Percentiles rank a stretch among this genome's conserved stretches.
These are phyloP conservation scores for Cyclotella baltica DNA, from an alignment of 108 stramenopile species.

Conservation along the genomic window DNA sequence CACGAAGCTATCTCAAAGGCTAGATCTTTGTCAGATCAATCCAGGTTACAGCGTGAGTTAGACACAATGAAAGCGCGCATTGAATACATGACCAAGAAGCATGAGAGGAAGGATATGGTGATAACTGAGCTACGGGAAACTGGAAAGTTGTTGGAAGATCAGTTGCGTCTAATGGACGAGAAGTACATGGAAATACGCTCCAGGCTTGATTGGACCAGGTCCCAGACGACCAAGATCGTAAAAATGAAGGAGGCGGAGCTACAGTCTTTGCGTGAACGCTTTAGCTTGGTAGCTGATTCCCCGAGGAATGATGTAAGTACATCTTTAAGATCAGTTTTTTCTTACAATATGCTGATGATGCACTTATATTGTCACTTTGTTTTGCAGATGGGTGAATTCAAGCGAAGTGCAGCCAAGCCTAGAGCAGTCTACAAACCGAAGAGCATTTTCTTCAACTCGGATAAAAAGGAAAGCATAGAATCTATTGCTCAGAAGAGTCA, in stretches of 20 bases:
- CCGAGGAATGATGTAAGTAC: background rate
- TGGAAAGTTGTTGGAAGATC: constrained; percentile 72
- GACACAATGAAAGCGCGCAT: constrained; percentile 44
- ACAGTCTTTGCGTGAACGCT: constrained; percentile 13
- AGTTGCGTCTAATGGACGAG: constrained; percentile 80
- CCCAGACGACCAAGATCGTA: constrained; percentile 33
- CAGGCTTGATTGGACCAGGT: constrained; percentile 79
- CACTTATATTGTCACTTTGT: background rate
- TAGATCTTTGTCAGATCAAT: constrained; percentile 51
- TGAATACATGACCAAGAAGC: constrained; percentile 50
- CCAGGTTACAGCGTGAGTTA: constrained; percentile 49
- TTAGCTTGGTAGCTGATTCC: constrained; percentile 2
- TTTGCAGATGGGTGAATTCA: background rate
- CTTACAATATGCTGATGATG: background rate
- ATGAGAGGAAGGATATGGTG: constrained; percentile 57
- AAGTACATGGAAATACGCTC: constrained; percentile 76
- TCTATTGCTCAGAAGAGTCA: background rate
- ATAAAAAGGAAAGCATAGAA: background rate
- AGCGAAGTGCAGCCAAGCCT: background rate
- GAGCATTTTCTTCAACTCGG: background rate
- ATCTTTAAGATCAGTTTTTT: background rate
- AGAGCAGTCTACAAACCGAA: background rate
- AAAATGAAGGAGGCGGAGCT: constrained; percentile 45
- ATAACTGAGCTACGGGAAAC: constrained; percentile 73
- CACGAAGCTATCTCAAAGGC: constrained; percentile 77